A percentile compares a stretch with the other conserved stretches of the same genome.
Evolutionary conservation across 1,284 basidiomycete species (phyloP).

Genomic region (Sporisorium iseilematis-ciliati): DNA sequence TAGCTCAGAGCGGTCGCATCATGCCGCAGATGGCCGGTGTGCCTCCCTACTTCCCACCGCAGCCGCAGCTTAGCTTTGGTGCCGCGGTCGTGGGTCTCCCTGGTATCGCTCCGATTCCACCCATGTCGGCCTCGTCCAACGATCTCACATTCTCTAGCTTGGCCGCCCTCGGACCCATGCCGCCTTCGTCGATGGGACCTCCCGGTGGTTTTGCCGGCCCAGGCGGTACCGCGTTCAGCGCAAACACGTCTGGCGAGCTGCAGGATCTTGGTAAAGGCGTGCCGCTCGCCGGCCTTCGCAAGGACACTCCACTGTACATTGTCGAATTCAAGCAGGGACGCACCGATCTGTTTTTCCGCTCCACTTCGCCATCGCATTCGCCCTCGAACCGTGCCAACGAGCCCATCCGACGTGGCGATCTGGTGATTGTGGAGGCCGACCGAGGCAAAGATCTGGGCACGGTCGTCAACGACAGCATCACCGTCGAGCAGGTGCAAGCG

Average conservation of each 20-base stretch:
- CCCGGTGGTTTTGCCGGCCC: constrained; percentile 16
- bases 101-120: neutral
- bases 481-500: constrained; percentile 85
- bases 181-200: constrained; percentile 43
- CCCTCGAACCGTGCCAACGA: constrained; percentile 21
- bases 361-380: constrained; percentile 33
- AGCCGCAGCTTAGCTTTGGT: constrained; percentile 17
- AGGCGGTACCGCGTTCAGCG: constrained; percentile 11
- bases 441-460: constrained; percentile 92
- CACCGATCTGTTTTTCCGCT: constrained; percentile 89
- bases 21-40: constrained; percentile 16
- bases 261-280: constrained; percentile 88
- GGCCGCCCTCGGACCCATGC: constrained; percentile 53
- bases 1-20: constrained; percentile 11
- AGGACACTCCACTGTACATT: constrained; percentile 90
- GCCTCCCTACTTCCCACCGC: constrained; percentile 21
- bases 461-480: constrained; percentile 73
- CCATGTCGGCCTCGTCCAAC: constrained; percentile 14
- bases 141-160: constrained; percentile 50
- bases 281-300: constrained; percentile 83
- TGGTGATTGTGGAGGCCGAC: constrained; percentile 97
- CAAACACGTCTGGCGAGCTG: constrained; percentile 32
- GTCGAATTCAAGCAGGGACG: constrained; percentile 97
- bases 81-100: constrained; percentile 8
- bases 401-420: constrained; percentile 80